Evolutionary conservation across 805 yeast genomes (phyloP), one percentile per base, ranked within the genome.

Genomic region (Yarrowia osloensis): DNA sequence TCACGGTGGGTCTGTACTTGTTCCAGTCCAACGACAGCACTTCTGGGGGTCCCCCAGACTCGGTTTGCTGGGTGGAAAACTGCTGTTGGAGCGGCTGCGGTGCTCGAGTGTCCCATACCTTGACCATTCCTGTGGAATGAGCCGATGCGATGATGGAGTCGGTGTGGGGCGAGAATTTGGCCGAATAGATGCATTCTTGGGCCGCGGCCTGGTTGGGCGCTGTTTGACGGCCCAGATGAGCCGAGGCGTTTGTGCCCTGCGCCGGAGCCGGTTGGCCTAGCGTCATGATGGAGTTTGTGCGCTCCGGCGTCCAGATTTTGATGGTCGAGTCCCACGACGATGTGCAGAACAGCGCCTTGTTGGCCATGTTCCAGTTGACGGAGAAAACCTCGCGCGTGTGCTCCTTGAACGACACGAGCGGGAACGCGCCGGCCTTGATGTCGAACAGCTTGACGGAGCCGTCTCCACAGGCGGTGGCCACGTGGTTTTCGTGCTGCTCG

Each of bases 291-390:
- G 72, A 70, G 22, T 66, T 37, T 11, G 72, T 52, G 4, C 68
- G 70, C n/a, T 52, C 66, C 0, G 76, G 74, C 19, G 69, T 67
- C 79, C 79, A 77, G n/a, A 76, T 21, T 76, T 90, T 91, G 42
- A 93, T 84, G 0, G 89, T 80, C 0, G 98, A 97, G 76, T 94
- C 67, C 98, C 98, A 94, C 9, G 96, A 88, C 29, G 93, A 84
- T 21, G 94, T 83, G 44, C 88, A 86, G 76, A 94, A 90, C 19
- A 80, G 80, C 4, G 82, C 74, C 77, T 91, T 89, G 70, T 87
- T 88, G 3, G 86, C 84, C 68, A 88, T 74, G 73, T 87, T 88
- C 95, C 95, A 89, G 72, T 85, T 84, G 39, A 89, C 85, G 19
- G 88, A 82, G 69, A 89, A 88, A 11, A 88, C 93, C 74, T 90